These are phyloP conservation scores for Teunomyces pallodes DNA, from an alignment of 805 yeast genomes.

Conservation along the genomic window DNA sequence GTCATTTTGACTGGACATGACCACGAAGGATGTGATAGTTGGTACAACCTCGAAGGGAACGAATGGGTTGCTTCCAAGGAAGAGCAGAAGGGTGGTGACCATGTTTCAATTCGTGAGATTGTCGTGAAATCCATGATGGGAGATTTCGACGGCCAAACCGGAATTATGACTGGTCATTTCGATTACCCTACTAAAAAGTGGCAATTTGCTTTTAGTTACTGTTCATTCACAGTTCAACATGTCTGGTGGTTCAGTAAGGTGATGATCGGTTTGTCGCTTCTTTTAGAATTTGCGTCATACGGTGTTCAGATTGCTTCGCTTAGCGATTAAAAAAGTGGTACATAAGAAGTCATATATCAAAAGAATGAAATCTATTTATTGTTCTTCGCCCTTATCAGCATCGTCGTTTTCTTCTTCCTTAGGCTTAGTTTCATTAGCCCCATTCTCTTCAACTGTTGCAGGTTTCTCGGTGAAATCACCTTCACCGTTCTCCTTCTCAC, in stretches of 20 bases:
- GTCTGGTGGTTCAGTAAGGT: slow-evolving; percentile 92
- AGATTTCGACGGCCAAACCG: slow-evolving; percentile 86
- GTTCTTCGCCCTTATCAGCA: slow-evolving; percentile 2
- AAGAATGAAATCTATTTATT: no score
- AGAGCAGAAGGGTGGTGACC: slow-evolving; percentile 18
- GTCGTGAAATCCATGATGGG: slow-evolving; percentile 97
- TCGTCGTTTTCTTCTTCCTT: slow-evolving; percentile 5
- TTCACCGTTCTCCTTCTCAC: slow-evolving; percentile 1
- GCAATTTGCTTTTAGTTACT: slow-evolving; percentile 68
- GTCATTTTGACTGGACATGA: slow-evolving; percentile 92
- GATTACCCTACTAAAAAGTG: slow-evolving; percentile 41
- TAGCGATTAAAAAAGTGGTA: neutral
- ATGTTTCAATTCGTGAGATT: slow-evolving; percentile 60
- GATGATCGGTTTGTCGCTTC: slow-evolving; percentile 26
- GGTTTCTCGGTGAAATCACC: neutral
- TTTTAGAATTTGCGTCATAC: slow-evolving; percentile 8
- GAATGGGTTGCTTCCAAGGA: slow-evolving; percentile 61
- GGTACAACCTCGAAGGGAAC: slow-evolving; percentile 48
- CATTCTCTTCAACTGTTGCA: neutral
- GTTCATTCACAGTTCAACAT: slow-evolving; percentile 85
- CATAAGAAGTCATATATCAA: neutral
- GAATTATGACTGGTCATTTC: slow-evolving; percentile 75
- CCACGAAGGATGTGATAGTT: slow-evolving; percentile 86
- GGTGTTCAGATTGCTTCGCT: neutral
- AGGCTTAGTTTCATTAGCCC: slow-evolving; percentile 5